Conservation (phyloP, 2,329 filamentous ascomycete species). For the Talaromyces sp. region DNA sequence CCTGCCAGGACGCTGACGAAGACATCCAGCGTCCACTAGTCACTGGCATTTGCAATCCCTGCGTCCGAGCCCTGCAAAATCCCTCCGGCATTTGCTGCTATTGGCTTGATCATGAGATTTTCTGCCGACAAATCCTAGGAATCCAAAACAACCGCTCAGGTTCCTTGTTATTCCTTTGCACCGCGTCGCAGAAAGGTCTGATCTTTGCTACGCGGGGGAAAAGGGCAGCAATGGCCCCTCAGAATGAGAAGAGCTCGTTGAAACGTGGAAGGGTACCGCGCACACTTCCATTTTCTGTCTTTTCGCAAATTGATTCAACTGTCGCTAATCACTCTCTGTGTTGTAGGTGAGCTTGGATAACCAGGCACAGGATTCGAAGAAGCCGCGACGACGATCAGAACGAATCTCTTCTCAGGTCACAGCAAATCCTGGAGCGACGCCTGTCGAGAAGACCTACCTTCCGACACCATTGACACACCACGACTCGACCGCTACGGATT, state of each 20-base stretch:
- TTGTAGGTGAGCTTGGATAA: constrained; percentile 61
- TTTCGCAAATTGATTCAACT: constrained; percentile 12
- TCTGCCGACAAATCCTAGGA: neutral
- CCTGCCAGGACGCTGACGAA: neutral
- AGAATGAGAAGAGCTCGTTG: constrained; percentile 70
- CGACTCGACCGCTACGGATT: constrained; percentile 56
- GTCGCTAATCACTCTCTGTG: neutral
- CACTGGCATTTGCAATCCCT: neutral
- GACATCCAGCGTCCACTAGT: neutral
- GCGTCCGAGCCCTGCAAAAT: neutral
- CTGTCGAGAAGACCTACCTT: constrained; percentile 61
- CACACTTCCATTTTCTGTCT: constrained; percentile 16
- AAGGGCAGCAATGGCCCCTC: constrained; percentile 36
- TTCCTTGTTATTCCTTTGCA: neutral
- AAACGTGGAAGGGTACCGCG: constrained; percentile 69
- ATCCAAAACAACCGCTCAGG: neutral
- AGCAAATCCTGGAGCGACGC: constrained; percentile 44
- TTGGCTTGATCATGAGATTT: neutral
- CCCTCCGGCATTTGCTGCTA: neutral
- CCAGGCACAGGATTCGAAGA: constrained; percentile 63
- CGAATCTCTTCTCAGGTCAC: constrained; percentile 58
- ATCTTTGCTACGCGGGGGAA: neutral
- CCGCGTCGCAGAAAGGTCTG: neutral
- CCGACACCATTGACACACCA: constrained; percentile 74
- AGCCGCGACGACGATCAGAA: constrained; percentile 72